Evolutionary conservation across 2,329 filamentous ascomycete genomes (phyloP).

Genomic region (Botrytis porri): DNA sequence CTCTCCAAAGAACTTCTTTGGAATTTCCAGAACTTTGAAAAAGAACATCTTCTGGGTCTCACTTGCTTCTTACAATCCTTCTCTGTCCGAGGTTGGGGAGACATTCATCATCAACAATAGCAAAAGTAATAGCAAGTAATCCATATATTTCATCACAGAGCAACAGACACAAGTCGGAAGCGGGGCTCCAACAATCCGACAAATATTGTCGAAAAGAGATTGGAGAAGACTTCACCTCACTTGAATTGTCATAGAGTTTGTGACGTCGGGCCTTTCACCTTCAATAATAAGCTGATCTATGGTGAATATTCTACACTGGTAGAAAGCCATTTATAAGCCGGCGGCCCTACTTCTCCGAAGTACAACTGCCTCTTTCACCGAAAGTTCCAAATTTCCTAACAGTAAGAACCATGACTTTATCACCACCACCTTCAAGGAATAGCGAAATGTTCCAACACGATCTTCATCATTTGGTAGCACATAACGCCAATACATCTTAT

Average conservation of each 20-base stretch:
- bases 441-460: conserved; percentile 43
- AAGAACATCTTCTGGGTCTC: conserved; percentile 27
- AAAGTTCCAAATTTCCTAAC: conserved; percentile 6
- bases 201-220: neutral
- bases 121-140: conserved; percentile 1
- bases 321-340: conserved; percentile 12
- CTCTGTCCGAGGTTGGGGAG: conserved; percentile 16
- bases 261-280: neutral
- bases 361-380: neutral
- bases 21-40: conserved; percentile 35
- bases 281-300: conserved; percentile 2
- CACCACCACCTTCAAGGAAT: conserved; percentile 43
- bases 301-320: conserved; percentile 10
- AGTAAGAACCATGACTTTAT: conserved; percentile 28
- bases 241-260: conserved; percentile 4
- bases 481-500: conserved; percentile 41
- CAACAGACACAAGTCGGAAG: neutral
- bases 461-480: conserved; percentile 45
- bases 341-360: neutral
- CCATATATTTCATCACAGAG: conserved; percentile 2
- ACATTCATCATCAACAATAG: conserved; percentile 7
- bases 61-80: conserved; percentile 24
- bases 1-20: conserved; percentile 30
- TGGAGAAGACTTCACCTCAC: neutral
- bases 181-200: neutral